Percentiles rank a stretch among this genome's conserved stretches.
These are phyloP conservation scores for Debaryomycetaceae sp. DNA, from an alignment of 1,139 yeast genomes.

Conservation along the genomic window DNA sequence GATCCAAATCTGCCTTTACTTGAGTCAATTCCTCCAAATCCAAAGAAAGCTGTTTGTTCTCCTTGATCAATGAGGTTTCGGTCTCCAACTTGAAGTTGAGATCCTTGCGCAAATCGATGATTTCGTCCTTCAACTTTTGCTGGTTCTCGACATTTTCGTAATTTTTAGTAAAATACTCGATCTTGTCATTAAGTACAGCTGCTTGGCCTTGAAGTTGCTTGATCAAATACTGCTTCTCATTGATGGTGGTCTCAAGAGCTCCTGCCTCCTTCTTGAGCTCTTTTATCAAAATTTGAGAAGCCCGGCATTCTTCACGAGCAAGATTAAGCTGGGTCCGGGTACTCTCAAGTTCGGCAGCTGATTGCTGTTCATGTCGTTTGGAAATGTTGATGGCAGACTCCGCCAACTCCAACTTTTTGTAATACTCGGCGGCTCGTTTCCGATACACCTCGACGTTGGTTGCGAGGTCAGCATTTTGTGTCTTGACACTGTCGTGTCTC, in stretches of 20 bases:
- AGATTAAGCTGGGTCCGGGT: constrained; percentile 48
- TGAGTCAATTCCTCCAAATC: constrained; percentile 54
- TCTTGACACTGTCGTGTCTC: constrained; percentile 47
- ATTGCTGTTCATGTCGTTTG: constrained; percentile 54
- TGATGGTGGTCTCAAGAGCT: constrained; percentile 53
- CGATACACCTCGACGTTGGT: constrained; percentile 61
- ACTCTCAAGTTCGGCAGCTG: constrained; percentile 54
- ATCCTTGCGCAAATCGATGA: constrained; percentile 55
- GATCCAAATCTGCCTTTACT: constrained; percentile 46
- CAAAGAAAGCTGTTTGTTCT: constrained; percentile 55
- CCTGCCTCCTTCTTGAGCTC: constrained; percentile 53
- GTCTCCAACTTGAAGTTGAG: constrained; percentile 52
- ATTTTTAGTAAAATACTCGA: constrained; percentile 48
- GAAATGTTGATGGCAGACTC: constrained; percentile 69
- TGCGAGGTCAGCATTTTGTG: constrained; percentile 49
- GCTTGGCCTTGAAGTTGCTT: constrained; percentile 45
- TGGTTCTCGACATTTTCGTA: constrained; percentile 38
- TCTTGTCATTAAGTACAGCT: constrained; percentile 44
- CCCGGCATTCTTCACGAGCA: constrained; percentile 55
- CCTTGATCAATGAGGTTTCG: constrained; percentile 64
- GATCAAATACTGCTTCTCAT: constrained; percentile 55
- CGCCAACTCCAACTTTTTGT: constrained; percentile 69
- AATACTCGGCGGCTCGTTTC: constrained; percentile 71
- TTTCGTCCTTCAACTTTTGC: constrained; percentile 52
- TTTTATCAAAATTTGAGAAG: constrained; percentile 54